Base-by-base conservation (phyloP, 2,329 filamentous ascomycete genomes). In the Ophidiomyces ophidiicola region DNA sequence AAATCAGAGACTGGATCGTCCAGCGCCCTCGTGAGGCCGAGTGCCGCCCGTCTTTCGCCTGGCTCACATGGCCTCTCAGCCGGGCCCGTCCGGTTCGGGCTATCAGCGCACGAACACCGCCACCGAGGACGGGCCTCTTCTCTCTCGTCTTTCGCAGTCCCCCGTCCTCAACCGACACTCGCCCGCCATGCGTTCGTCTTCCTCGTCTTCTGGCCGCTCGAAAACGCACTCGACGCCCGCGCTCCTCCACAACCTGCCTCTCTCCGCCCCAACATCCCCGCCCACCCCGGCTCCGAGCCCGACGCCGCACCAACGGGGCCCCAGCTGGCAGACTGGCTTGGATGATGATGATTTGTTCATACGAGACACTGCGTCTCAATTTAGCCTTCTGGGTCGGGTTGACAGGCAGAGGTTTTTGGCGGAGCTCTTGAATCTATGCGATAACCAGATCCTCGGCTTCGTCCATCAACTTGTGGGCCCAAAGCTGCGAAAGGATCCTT, bases 401-500 rank as follows among this genome's bases (percentile, higher is more conserved):
- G 82, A 88, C 60, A 76, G 83, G 42, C 82, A 86, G 52, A 74
- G 82, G 26, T 75, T 93, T 52, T 67, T 98, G 43, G 84, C 84
- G 36, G 87, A 94, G 56, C 68, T 98, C 42, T 68, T 98, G 48
- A 93, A 93, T 54, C 74, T 94, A 50, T 98, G 90, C 66, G 92
- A 92, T 50, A 94, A 84, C 52, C 86, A 92, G 54, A 82, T 93
- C 59, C 70, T 98, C 49, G 94, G 86, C 61, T 96, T 94, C 57
- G 87, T 98, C 14, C 85, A 92, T 50, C 85, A 92, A 58, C 93
- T 94, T 61, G 88, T 98, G 50, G 88, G 85, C 58, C 90, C 90
- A 19, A 67, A 92, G 46, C 65, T 98, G 47, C 94, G 94, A 63
- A 94, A 94, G 60, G 90, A 98, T 57, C 90, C 90, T 0, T 96